phyloP scores from a whole-genome alignment of 257 asterid genomes.

The Primulina eburnea region DNA sequence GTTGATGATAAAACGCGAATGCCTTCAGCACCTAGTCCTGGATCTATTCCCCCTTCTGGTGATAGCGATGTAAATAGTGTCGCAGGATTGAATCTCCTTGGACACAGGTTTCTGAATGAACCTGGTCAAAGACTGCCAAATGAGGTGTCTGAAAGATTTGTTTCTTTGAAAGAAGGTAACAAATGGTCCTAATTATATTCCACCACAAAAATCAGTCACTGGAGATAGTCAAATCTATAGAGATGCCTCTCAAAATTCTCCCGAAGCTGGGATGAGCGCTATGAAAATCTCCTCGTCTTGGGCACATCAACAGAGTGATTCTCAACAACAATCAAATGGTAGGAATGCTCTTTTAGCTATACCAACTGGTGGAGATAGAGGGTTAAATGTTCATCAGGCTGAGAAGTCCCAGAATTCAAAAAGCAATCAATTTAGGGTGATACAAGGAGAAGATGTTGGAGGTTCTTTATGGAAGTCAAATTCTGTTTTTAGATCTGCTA shows the following conservation, averaged over 20 bases:
- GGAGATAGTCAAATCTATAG: constrained; percentile 38
- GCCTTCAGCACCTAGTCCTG: constrained; percentile 39
- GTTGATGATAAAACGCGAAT: constrained; percentile 27
- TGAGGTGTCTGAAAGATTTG: constrained; percentile 44
- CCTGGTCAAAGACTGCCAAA: constrained; percentile 32
- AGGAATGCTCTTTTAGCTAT: constrained; percentile 49
- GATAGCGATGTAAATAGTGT: constrained; percentile 31
- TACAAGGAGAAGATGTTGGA: constrained; percentile 43
- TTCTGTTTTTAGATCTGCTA: constrained; percentile 40
- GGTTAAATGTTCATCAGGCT: constrained; percentile 30
- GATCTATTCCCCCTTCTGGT: constrained; percentile 28
- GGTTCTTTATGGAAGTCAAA: constrained; percentile 48
- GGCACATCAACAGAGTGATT: constrained; percentile 38
- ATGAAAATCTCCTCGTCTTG: constrained; percentile 33
- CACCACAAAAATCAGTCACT: constrained; percentile 34
- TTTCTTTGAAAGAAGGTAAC: constrained; percentile 37
- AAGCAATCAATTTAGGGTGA: constrained; percentile 33
- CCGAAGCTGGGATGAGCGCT: constrained; percentile 36
- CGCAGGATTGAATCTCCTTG: constrained; percentile 44
- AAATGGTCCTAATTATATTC: constrained; percentile 38
- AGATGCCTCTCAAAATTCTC: constrained; percentile 40
- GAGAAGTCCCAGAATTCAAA: constrained; percentile 41
- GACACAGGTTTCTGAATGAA: constrained; percentile 37
- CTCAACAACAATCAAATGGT: constrained; percentile 44
- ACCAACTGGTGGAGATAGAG: constrained; percentile 45